These are phyloP conservation scores for Daldinia grandis DNA, from an alignment of 495 filamentous ascomycete genomes.

Conservation along the genomic window DNA sequence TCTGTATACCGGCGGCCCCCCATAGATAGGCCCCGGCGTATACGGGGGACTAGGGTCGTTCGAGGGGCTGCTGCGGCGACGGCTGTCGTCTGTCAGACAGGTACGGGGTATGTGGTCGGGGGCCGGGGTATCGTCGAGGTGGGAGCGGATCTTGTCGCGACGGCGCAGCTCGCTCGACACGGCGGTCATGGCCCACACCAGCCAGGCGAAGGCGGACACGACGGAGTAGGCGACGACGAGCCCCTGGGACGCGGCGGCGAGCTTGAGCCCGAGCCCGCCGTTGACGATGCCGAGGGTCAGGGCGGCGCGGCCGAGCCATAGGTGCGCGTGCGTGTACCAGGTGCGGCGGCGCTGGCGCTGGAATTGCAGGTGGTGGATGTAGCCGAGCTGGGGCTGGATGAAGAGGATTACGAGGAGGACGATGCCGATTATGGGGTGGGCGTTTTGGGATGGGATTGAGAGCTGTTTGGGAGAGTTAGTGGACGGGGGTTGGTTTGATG, in stretches of 20 bases:
- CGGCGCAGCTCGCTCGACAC: slow-evolving; percentile 36
- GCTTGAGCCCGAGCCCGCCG: slow-evolving; percentile 67
- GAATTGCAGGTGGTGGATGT: slow-evolving; percentile 71
- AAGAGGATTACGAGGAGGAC: slow-evolving; percentile 62
- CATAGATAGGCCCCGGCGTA: slow-evolving; percentile 7
- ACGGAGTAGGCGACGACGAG: slow-evolving; percentile 50
- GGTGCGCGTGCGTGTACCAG: slow-evolving; percentile 64
- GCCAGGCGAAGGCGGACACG: slow-evolving; percentile 46
- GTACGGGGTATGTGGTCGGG: background rate
- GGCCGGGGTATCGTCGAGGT: background rate
- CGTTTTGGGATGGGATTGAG: no score
- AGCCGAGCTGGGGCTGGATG: slow-evolving; percentile 68
- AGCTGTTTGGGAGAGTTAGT: no score
- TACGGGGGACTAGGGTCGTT: slow-evolving; percentile 34
- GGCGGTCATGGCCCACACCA: slow-evolving; percentile 46
- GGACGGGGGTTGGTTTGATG: no score
- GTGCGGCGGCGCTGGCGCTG: slow-evolving; percentile 55
- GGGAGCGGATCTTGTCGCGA: background rate
- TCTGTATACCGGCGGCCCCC: background rate
- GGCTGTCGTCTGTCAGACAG: no score
- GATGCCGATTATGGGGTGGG: slow-evolving; percentile 66
- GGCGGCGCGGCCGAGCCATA: slow-evolving; percentile 70
- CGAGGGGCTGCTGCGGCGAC: background rate
- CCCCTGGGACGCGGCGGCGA: slow-evolving; percentile 48
- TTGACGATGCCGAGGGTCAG: slow-evolving; percentile 73